Evolutionary conservation across 805 yeast species (phyloP).

Genomic region (Saturnispora zaruensis): DNA sequence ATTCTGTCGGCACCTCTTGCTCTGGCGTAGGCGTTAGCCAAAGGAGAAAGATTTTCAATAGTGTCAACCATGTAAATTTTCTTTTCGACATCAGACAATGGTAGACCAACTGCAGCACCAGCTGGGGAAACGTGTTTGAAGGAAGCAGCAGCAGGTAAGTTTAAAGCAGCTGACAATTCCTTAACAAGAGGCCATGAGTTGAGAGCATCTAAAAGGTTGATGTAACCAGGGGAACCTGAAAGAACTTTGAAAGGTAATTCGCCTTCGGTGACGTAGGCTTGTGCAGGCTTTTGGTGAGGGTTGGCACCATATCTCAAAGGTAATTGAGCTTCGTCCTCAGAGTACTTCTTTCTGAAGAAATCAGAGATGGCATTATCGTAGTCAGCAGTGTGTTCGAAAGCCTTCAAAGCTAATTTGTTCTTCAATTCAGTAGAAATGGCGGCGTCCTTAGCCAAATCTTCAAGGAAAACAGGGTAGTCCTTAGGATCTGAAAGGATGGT

Average conservation of each 20-base stretch:
- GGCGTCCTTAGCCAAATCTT: slow-evolving; percentile 60
- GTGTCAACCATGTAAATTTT: slow-evolving; percentile 92
- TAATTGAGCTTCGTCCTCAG: slow-evolving; percentile 82
- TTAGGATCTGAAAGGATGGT: slow-evolving; percentile 91
- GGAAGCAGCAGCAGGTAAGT: slow-evolving; percentile 97
- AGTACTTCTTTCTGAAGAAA: slow-evolving; percentile 94
- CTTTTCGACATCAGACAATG: slow-evolving; percentile 84
- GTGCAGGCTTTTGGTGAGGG: slow-evolving; percentile 99
- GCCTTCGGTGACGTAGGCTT: slow-evolving; percentile 82
- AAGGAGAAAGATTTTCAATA: slow-evolving; percentile 89
- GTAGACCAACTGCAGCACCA: slow-evolving; percentile 96
- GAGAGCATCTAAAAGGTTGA: slow-evolving; percentile 90
- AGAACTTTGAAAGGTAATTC: slow-evolving; percentile 90
- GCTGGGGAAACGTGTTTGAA: slow-evolving; percentile 99
- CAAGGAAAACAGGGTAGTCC: slow-evolving; percentile 81
- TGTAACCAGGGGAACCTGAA: slow-evolving; percentile 95
- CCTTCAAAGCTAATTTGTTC: slow-evolving; percentile 85
- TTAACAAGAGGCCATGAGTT: slow-evolving; percentile 98
- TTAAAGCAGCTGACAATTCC: slow-evolving; percentile 88
- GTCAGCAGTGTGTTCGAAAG: slow-evolving; percentile 97
- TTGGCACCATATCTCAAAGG: slow-evolving; percentile 97
- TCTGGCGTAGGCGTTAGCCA: slow-evolving; percentile 97
- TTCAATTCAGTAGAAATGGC: slow-evolving; percentile 65
- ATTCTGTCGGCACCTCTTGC: slow-evolving; percentile 99
- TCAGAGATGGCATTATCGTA: slow-evolving; percentile 94